These are phyloP conservation scores for Allium fistulosum DNA, from an alignment of 106 monocot species.

Conservation along the genomic window DNA sequence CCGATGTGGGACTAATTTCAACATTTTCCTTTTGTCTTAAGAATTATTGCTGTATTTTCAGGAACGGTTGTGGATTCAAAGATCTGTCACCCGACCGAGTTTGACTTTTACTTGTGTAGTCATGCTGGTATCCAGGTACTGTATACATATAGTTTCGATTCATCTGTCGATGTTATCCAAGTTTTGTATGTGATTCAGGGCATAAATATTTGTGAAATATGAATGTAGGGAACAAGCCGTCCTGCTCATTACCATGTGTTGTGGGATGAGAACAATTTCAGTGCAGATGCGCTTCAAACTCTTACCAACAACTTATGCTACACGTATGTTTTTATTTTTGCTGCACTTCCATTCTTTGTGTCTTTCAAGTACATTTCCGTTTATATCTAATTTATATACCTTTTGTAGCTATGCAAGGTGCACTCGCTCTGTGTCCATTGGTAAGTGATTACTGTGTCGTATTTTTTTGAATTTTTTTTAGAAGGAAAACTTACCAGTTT, in stretches of 20 bases:
- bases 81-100: slow-evolving; percentile 51
- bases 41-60: slow-evolving; percentile 1
- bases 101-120: slow-evolving; percentile 50
- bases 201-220: neutral
- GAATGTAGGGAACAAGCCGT: slow-evolving; percentile 59
- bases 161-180: neutral
- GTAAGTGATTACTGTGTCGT: slow-evolving; percentile 20
- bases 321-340: slow-evolving; percentile 22
- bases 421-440: slow-evolving; percentile 83
- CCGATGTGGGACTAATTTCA: too few species aligned
- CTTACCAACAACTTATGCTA: slow-evolving; percentile 87
- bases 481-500: too few species aligned
- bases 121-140: slow-evolving; percentile 51
- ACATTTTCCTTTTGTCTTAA: neutral
- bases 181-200: neutral
- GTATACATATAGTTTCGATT: too few species aligned
- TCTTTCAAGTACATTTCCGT: too few species aligned
- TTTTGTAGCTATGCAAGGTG: slow-evolving; percentile 65
- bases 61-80: slow-evolving; percentile 48
- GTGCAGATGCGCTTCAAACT: slow-evolving; percentile 57
- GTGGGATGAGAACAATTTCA: slow-evolving; percentile 91
- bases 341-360: too few species aligned
- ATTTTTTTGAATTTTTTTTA: too few species aligned
- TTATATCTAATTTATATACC: too few species aligned
- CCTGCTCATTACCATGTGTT: slow-evolving; percentile 89